phyloP scores from a whole-genome alignment of 352 stramenopile species.

The Phytophthora crassamura region DNA sequence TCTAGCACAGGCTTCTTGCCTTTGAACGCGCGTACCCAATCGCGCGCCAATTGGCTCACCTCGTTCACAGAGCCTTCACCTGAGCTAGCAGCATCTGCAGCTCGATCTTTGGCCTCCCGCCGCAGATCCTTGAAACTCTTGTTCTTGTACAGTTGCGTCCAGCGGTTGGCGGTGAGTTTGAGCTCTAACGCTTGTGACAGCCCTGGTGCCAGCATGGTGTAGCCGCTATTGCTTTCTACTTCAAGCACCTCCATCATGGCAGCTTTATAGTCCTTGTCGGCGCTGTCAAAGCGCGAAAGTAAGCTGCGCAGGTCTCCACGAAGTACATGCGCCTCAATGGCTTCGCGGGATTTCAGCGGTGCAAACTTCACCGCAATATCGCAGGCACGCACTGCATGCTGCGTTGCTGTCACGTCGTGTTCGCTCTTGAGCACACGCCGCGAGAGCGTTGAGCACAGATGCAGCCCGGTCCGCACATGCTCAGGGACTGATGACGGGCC shows the following conservation, averaged over 20 bases:
- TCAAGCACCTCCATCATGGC: constrained; percentile 20
- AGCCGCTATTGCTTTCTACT: neutral
- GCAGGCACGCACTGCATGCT: constrained; percentile 49
- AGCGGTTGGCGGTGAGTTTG: constrained; percentile 59
- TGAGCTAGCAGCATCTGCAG: neutral
- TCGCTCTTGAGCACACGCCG: constrained; percentile 50
- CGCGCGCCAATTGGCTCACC: constrained; percentile 29
- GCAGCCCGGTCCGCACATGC: constrained; percentile 38
- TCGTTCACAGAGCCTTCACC: constrained; percentile 1
- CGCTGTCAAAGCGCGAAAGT: constrained; percentile 43
- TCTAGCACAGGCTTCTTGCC: constrained; percentile 49
- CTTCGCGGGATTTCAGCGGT: constrained; percentile 25
- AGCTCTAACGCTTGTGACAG: constrained; percentile 40
- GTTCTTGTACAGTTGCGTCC: constrained; percentile 54
- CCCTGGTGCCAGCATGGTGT: neutral
- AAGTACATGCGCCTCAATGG: constrained; percentile 51
- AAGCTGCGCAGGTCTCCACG: constrained; percentile 65
- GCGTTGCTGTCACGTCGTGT: constrained; percentile 42
- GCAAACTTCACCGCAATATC: constrained; percentile 54
- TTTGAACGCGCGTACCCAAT: constrained; percentile 57
- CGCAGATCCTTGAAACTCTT: constrained; percentile 55
- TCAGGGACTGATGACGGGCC: constrained; percentile 16
- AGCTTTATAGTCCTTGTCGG: constrained; percentile 54
- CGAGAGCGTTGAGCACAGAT: constrained; percentile 50
- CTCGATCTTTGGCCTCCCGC: constrained; percentile 35